Evolutionary conservation across 179 eudicot genomes (phyloP), one percentile per base, ranked within the genome.

Genomic region (Beta corolliflora): DNA sequence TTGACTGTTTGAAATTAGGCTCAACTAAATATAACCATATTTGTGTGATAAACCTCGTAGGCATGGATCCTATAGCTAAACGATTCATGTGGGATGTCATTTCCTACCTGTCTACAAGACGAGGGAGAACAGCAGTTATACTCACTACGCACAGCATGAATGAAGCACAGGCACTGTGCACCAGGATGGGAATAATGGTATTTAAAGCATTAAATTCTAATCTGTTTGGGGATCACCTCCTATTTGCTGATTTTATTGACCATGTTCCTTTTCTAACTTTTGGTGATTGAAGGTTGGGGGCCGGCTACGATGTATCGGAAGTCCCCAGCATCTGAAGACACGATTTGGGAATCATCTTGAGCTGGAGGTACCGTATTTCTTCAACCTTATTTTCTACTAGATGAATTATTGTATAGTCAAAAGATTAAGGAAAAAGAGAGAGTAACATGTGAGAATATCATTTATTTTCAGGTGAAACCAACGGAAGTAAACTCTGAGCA

Each of bases 1-100:
- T 48, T 11, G 18, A 55, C 1, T 29, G 0, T 64, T 25, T 25
- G 2, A 23, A 9, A 65, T 25, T 65, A 45, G 60, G 19, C 69
- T 72, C 60, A 58, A 56, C 81, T 72, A 6, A 19, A 7, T 48
- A 5, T 65, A 65, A 61, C n/a, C 54, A 4, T 46, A 55, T 61
- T 45, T 50, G 59, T 44, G 71, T 73, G 59, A 56, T 58, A 18
- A 60, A 9, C 36, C 56, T 44, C 80, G 82, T 77, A 96, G 99
- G 99, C 68, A 96, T 96, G 99, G 99, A 96, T 91, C 99, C 99
- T 55, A 89, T 96, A 86, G 98, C 99, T 52, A 96, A 96, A 86
- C 84, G 99, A 76, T 96, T 96, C 87, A 96, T 96, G 99, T 96
- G 99, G 99, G 97, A 94, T 85, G 98, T 96, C 75, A 94, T 96